These are phyloP conservation scores for Metschnikowia peoriensis DNA, from an alignment of 805 yeast genomes.

Conservation along the genomic window DNA sequence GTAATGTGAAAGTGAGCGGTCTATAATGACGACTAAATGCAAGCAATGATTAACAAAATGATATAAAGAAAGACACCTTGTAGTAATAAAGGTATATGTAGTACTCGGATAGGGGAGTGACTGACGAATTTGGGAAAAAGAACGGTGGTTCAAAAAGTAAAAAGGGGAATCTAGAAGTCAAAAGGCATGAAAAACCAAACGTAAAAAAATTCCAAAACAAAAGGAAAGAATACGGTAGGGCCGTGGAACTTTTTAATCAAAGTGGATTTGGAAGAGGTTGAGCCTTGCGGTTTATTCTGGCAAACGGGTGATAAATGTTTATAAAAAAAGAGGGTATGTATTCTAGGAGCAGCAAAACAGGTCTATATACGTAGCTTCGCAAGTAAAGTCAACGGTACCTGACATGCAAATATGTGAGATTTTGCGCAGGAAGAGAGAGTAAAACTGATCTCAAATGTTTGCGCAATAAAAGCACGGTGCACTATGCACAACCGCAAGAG, in stretches of 20 bases:
- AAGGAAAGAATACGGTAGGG: no score
- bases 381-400: constrained; percentile 9
- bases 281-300: no score
- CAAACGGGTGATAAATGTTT: not conserved
- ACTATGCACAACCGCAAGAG: constrained; percentile 1
- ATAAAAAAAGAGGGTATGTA: constrained; percentile 1
- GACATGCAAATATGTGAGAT: constrained; percentile 13
- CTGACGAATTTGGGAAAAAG: not conserved
- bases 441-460: constrained; percentile 10
- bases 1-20: not conserved
- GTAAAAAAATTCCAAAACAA: no score
- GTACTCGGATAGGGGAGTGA: not conserved
- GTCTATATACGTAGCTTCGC: constrained; percentile 6
- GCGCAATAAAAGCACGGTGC: constrained; percentile 5
- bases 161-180: not conserved
- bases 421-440: constrained; percentile 11
- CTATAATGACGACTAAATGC: not conserved
- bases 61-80: not conserved
- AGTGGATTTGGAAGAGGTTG: no score
- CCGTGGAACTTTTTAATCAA: no score
- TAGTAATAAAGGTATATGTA: not conserved
- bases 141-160: not conserved
- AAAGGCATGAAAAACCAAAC: not conserved
- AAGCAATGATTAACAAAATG: not conserved
- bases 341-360: constrained; percentile 9